These are phyloP conservation scores for Pseudomicrostroma phylloplanum DNA, from an alignment of 1,284 basidiomycete genomes.

Conservation along the genomic window DNA sequence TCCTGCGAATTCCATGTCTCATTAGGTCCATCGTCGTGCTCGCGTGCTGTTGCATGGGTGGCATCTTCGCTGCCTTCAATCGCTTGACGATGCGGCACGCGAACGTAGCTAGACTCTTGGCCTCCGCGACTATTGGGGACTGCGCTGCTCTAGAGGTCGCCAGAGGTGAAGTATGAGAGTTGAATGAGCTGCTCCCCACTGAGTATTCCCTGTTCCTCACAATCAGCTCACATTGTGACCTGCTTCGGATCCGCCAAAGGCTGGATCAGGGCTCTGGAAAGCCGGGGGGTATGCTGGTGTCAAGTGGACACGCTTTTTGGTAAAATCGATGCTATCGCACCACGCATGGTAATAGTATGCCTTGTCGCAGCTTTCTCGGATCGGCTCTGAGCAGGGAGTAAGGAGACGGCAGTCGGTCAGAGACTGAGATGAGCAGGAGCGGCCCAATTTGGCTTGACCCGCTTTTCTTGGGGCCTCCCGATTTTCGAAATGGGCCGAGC, in stretches of 20 bases:
- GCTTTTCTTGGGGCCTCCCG: too few species aligned
- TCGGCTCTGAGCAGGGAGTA: constrained; percentile 71
- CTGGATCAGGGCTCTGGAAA: constrained; percentile 58
- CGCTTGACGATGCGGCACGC: constrained; percentile 19
- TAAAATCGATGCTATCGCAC: constrained; percentile 31
- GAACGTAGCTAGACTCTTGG: constrained; percentile 50
- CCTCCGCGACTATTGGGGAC: constrained; percentile 11
- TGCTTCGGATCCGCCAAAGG: constrained; percentile 31
- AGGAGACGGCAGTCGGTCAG: too few species aligned
- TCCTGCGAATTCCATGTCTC: constrained; percentile 16
- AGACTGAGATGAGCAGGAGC: too few species aligned
- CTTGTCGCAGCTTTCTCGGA: constrained; percentile 52
- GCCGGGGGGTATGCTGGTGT: constrained; percentile 18
- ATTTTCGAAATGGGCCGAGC: too few species aligned
- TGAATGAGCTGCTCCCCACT: too few species aligned
- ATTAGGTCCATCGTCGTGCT: constrained; percentile 7
- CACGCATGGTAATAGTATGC: constrained; percentile 53
- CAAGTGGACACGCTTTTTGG: constrained; percentile 8
- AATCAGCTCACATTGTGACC: not conserved
- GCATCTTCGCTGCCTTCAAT: constrained; percentile 16
- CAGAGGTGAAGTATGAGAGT: too few species aligned
- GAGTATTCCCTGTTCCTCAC: not conserved
- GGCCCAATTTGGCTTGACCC: too few species aligned
- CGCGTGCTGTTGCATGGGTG: not conserved
- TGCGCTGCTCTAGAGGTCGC: not conserved